Conservation (phyloP, 139 green algal genomes). For the Penium margaritaceum region DNA sequence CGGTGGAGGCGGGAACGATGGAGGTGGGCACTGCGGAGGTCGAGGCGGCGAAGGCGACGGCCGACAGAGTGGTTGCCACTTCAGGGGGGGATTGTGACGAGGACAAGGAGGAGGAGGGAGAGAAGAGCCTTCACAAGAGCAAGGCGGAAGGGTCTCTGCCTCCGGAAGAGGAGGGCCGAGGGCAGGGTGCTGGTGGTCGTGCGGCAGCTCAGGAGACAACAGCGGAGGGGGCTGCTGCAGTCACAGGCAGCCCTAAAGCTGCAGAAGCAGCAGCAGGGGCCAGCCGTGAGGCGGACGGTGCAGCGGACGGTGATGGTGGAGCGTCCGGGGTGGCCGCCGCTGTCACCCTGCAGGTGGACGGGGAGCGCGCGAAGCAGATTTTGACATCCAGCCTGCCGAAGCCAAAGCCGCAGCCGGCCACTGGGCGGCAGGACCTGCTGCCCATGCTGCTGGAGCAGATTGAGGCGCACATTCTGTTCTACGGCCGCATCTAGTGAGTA, state of each 20-base stretch:
- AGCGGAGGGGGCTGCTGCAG: no score
- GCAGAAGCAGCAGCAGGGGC: not conserved
- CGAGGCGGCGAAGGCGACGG: no score
- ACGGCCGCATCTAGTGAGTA: slow-evolving; percentile 11
- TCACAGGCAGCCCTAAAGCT: not conserved
- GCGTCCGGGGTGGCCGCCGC: not conserved
- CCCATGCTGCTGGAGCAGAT: slow-evolving; percentile 9
- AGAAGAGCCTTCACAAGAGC: no score
- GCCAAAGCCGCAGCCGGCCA: not conserved
- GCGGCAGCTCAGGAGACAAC: no score
- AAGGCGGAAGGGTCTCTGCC: no score
- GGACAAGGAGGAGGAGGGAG: no score
- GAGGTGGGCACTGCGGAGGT: no score
- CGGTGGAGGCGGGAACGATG: no score
- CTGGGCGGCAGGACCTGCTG: not conserved
- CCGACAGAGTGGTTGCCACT: no score
- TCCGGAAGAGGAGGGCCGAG: no score
- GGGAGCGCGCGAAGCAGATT: not conserved
- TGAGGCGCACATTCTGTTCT: slow-evolving; percentile 7
- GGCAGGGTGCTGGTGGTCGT: no score
- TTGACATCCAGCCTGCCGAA: slow-evolving; percentile 4
- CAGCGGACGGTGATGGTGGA: not conserved
- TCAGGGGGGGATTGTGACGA: no score
- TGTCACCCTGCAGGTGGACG: not conserved
- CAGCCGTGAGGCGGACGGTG: not conserved